These are phyloP conservation scores for Blastobotrys indianensis DNA, from an alignment of 1,139 yeast genomes.

Conservation along the genomic window DNA sequence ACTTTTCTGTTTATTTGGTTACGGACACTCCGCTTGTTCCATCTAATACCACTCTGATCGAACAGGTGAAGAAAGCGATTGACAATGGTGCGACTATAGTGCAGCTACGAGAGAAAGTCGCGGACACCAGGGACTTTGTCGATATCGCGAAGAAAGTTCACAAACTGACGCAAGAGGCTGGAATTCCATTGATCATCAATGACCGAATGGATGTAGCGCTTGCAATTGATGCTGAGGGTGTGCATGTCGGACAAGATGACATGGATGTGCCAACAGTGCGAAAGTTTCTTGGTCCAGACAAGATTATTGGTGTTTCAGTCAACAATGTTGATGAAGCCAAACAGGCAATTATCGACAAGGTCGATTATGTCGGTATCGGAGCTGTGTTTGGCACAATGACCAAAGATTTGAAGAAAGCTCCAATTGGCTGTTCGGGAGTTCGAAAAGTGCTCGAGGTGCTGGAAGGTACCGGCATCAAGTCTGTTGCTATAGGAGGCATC, in stretches of 20 bases:
- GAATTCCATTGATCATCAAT: constrained; percentile 77
- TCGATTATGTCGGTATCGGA: constrained; percentile 86
- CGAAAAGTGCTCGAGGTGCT: constrained; percentile 49
- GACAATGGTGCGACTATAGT: constrained; percentile 72
- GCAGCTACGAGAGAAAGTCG: constrained; percentile 75
- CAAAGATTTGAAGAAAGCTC: constrained; percentile 48
- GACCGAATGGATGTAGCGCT: constrained; percentile 87
- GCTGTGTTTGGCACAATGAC: constrained; percentile 73
- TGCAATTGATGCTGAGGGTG: constrained; percentile 86
- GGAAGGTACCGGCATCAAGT: constrained; percentile 38
- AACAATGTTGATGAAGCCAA: constrained; percentile 54
- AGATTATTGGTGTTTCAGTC: constrained; percentile 77
- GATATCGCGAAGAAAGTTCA: constrained; percentile 57
- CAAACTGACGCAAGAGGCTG: constrained; percentile 49
- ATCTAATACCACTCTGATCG: constrained; percentile 47
- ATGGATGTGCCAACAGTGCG: constrained; percentile 62
- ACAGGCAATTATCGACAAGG: constrained; percentile 49
- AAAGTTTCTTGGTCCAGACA: constrained; percentile 51
- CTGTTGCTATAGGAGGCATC: constrained; percentile 86
- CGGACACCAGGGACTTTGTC: constrained; percentile 65
- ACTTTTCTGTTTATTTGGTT: constrained; percentile 68
- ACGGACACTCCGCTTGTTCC: constrained; percentile 81
- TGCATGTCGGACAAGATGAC: constrained; percentile 93
- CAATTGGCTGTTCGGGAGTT: constrained; percentile 66
- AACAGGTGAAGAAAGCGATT: constrained; percentile 50